Conservation (phyloP, 2,329 filamentous ascomycete species). For the Paramyrothecium roridum region DNA sequence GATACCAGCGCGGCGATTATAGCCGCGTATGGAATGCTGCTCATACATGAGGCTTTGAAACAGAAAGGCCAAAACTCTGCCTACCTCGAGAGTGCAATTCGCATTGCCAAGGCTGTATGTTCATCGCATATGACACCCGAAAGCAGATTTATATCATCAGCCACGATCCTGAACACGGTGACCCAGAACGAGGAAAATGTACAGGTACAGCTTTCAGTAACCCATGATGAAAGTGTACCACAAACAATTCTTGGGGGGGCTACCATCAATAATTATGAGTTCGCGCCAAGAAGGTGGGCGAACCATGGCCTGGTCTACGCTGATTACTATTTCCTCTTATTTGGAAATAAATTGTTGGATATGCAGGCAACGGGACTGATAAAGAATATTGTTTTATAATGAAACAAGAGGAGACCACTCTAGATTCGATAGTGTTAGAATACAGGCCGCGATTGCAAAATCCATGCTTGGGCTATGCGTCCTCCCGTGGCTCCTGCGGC, state of each 20-base stretch:
- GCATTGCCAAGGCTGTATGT: slow-evolving; percentile 6
- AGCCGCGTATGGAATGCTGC: slow-evolving; percentile 33
- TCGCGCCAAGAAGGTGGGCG: slow-evolving; percentile 38
- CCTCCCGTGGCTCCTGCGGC: too few species aligned
- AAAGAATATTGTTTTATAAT: not conserved
- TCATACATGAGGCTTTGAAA: slow-evolving; percentile 25
- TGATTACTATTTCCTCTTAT: slow-evolving; percentile 43
- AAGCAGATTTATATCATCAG: not conserved
- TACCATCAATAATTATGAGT: slow-evolving; percentile 44
- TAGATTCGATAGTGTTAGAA: too few species aligned
- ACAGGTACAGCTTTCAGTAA: too few species aligned
- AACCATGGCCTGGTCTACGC: slow-evolving; percentile 47
- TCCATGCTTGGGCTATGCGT: too few species aligned
- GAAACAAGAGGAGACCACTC: too few species aligned
- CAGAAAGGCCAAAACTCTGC: slow-evolving; percentile 11
- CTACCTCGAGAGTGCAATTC: slow-evolving; percentile 1
- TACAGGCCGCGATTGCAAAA: too few species aligned
- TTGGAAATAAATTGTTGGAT: slow-evolving; percentile 32
- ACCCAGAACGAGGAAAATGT: slow-evolving; percentile 19
- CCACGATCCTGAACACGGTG: not conserved
- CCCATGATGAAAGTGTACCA: not conserved
- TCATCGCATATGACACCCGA: slow-evolving; percentile 14
- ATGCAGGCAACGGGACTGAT: not conserved
- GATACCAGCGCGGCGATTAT: slow-evolving; percentile 36
- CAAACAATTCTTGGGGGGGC: slow-evolving; percentile 43